Percentiles rank a stretch among this genome's conserved stretches.
phyloP scores from a whole-genome alignment of 148 eudicot genomes.

The Rhododendron vialii region DNA sequence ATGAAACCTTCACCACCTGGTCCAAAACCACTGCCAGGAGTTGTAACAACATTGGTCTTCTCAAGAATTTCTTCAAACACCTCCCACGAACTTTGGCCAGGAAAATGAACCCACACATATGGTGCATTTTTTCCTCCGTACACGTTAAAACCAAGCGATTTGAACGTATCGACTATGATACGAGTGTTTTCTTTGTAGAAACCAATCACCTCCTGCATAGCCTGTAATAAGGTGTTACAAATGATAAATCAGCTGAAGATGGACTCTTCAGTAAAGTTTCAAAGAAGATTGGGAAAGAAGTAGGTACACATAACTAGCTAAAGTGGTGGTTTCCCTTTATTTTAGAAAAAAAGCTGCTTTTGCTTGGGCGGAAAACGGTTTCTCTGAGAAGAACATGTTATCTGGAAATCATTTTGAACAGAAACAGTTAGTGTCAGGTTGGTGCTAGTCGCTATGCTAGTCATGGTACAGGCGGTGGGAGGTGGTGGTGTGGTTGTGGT shows the following conservation, averaged over 20 bases:
- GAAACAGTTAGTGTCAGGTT: background rate
- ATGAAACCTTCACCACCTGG: constrained; percentile 66
- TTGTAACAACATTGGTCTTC: constrained; percentile 66
- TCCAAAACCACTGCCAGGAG: constrained; percentile 86
- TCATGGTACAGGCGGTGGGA: background rate
- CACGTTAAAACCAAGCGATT: constrained; percentile 46
- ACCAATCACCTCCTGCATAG: constrained; percentile 31
- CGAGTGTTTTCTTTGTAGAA: constrained; percentile 72
- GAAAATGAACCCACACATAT: constrained; percentile 86
- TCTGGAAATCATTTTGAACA: background rate
- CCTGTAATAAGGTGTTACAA: constrained; percentile 73
- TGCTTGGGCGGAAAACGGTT: background rate
- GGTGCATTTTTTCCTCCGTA: constrained; percentile 90
- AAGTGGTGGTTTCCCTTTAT: background rate
- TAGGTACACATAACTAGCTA: background rate
- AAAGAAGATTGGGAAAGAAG: background rate
- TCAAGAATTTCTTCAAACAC: constrained; percentile 63
- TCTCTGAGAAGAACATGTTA: background rate
- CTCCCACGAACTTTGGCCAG: constrained; percentile 76
- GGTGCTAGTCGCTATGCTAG: background rate
- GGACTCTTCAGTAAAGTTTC: background rate
- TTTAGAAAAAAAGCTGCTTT: background rate
- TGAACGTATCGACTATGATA: constrained; percentile 56
- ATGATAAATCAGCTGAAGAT: constrained; percentile 46
- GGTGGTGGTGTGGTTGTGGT: background rate